Evolutionary conservation across 345 rosid genomes (phyloP).

Genomic region (Citrus sp.): DNA sequence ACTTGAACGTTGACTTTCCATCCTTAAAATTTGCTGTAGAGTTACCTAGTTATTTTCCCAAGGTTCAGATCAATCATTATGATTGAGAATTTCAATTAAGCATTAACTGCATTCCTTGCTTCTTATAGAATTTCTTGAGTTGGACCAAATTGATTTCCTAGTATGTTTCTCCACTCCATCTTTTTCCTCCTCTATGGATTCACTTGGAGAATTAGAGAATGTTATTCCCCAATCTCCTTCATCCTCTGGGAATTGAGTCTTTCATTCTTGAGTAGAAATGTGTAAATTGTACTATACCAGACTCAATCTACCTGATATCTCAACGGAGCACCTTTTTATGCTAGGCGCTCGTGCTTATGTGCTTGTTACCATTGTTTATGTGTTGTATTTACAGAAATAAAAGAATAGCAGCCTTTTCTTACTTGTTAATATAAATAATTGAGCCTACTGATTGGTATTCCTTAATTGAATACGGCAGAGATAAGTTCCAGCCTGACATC

Average conservation of each 20-base stretch:
- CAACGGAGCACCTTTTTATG: neutral
- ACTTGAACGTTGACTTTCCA: neutral
- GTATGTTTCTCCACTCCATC: neutral
- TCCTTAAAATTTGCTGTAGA: neutral
- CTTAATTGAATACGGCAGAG: constrained; percentile 28
- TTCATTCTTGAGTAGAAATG: neutral
- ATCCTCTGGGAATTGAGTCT: neutral
- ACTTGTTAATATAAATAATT: neutral
- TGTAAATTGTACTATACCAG: neutral
- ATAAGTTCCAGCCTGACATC: constrained; percentile 52
- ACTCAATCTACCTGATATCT: neutral
- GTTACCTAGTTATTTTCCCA: neutral
- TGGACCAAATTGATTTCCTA: neutral
- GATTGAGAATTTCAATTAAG: neutral
- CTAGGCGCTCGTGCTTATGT: neutral
- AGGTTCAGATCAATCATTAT: neutral
- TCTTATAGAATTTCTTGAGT: neutral
- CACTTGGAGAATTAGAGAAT: neutral
- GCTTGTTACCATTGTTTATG: neutral
- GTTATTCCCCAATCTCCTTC: neutral
- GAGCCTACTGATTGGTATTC: neutral
- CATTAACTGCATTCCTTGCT: neutral
- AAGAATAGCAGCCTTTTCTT: too few relatives aligned
- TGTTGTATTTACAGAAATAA: neutral
- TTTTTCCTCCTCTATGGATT: neutral